Evolutionary conservation across 441 rosid species (phyloP), one percentile per base, ranked within the genome.

Genomic region (Jatropha multifida): DNA sequence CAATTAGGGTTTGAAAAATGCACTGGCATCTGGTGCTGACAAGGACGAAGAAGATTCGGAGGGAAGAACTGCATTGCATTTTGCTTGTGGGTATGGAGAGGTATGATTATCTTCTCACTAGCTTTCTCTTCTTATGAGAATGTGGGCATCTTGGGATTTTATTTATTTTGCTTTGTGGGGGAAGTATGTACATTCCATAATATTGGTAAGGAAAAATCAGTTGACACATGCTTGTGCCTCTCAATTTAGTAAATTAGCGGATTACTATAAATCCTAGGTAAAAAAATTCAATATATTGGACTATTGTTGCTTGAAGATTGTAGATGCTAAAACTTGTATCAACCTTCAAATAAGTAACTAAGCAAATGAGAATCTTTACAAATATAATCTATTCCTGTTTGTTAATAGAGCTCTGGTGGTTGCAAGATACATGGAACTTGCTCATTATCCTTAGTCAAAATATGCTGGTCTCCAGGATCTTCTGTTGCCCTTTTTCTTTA

Each of bases 71-170:
- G 97, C 99, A 38, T 84, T 96, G 85, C 99, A 96, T 90, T 96
- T 94, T 86, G 91, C 99, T 51, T 96, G 99, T 78, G 99, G 99
- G 75, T 94, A 94, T 78, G 99, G 99, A 40, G 98, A 94, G 98
- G 99, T 96, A 88, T 74, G 76, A 79, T 75, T 13, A 20, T 74
- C 55, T 38, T 60, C 32, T n/a, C 0, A 4, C 46, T 46, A 3
- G 5, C 10, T 6, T 73, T 20, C 40, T 49, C 42, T 17, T 62
- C 38, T 7, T 42, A 3, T 32, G 17, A 32, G 5, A 14, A 59
- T 23, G 14, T 27, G 20, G 15, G 0, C 42, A 49, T 10, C 46
- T 59, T 59, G 32, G 37, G 4, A 20, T 59, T 18, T 59, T 59
- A n/a, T 18, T n/a, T n/a, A n/a, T 18, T 55, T 15, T 15, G 20